Percentiles rank a stretch among this genome's conserved stretches.
Conservation (phyloP, 108 stramenopile species). For the Cyclotella cryptica region DNA sequence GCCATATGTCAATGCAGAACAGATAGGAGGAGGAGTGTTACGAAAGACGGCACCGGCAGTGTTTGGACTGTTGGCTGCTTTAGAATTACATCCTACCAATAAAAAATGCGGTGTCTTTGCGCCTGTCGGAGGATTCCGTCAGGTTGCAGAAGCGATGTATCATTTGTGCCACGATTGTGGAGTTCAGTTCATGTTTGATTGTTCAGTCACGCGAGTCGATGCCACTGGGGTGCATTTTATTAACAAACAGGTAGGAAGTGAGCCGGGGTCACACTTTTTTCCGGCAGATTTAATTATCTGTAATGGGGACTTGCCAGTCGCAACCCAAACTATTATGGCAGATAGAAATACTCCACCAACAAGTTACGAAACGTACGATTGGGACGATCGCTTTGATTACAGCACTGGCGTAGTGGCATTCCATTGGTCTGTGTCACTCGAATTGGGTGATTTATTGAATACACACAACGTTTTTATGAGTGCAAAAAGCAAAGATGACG, state of each 20-base stretch:
- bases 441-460: constrained; percentile 58
- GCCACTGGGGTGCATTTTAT: constrained; percentile 61
- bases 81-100: constrained; percentile 88
- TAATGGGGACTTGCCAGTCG: constrained; percentile 91
- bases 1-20: constrained; percentile 66
- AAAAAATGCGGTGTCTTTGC: constrained; percentile 79
- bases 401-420: constrained; percentile 91
- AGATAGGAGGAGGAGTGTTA: constrained; percentile 68
- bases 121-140: constrained; percentile 86
- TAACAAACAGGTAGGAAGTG: constrained; percentile 15
- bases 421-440: constrained; percentile 81
- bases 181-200: constrained; percentile 61
- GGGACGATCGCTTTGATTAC: constrained; percentile 76
- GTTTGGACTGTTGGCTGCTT: constrained; percentile 89
- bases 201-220: constrained; percentile 63
- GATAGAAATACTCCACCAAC: constrained; percentile 11
- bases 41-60: constrained; percentile 90
- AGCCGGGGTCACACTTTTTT: constrained; percentile 37
- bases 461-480: constrained; percentile 92
- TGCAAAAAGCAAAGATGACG: constrained; percentile 54
- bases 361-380: constrained; percentile 63
- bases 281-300: constrained; percentile 85
- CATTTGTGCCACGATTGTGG: constrained; percentile 59
- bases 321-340: constrained; percentile 66
- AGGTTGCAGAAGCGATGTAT: constrained; percentile 71